These are phyloP conservation scores for Cucurbita ficifolia DNA, from an alignment of 306 rosid species.

Conservation along the genomic window DNA sequence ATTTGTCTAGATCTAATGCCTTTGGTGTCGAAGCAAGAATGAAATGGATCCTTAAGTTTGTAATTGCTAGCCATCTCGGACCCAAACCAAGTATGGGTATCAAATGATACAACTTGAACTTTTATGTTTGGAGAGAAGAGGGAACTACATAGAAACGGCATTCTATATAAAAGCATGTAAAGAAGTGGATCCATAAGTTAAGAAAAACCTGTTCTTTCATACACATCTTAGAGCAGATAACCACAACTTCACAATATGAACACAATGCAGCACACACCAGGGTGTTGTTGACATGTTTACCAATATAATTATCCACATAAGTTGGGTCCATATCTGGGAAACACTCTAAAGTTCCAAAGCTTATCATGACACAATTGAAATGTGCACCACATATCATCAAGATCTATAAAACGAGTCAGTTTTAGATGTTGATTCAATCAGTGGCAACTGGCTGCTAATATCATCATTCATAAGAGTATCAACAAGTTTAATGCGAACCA, in stretches of 20 bases:
- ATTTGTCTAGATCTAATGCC: too few species aligned
- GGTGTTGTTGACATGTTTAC: background rate
- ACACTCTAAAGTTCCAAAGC: background rate
- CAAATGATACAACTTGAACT: too few species aligned
- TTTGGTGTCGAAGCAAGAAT: too few species aligned
- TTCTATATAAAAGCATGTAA: too few species aligned
- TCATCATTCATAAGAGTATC: background rate
- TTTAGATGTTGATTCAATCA: slow-evolving; percentile 16
- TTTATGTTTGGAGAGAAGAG: too few species aligned
- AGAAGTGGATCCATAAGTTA: too few species aligned
- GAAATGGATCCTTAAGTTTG: too few species aligned
- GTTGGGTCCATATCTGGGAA: background rate
- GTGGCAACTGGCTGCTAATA: slow-evolving; percentile 25
- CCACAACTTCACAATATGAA: background rate
- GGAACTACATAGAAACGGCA: too few species aligned
- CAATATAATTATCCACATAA: background rate
- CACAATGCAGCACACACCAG: background rate
- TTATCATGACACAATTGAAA: slow-evolving; percentile 4
- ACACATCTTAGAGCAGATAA: background rate
- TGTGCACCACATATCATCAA: slow-evolving; percentile 6
- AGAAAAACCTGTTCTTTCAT: background rate
- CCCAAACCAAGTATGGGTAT: too few species aligned
- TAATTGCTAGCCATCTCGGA: too few species aligned
- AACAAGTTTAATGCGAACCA: slow-evolving; percentile 13
- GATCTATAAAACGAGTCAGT: slow-evolving; percentile 11